These are phyloP conservation scores for Ajuga chamaepitys DNA, from an alignment of 257 asterid genomes.

Conservation along the genomic window DNA sequence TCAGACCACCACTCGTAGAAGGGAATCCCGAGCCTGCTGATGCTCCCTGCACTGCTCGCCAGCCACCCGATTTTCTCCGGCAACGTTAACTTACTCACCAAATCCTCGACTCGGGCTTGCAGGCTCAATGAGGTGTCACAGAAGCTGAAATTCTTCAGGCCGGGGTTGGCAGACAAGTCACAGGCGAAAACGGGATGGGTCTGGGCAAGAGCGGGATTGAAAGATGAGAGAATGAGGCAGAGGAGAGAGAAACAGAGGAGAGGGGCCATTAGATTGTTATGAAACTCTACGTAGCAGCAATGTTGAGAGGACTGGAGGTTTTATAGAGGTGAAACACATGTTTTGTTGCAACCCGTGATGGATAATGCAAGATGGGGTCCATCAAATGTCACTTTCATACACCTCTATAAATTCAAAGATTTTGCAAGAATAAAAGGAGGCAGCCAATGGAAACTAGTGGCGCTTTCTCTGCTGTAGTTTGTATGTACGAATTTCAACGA, in stretches of 20 bases:
- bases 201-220: slow-evolving; percentile 18
- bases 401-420: background rate
- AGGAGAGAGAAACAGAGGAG: slow-evolving; percentile 21
- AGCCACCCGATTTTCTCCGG: slow-evolving; percentile 51
- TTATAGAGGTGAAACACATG: slow-evolving; percentile 6
- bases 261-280: slow-evolving; percentile 40
- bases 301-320: background rate
- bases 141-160: slow-evolving; percentile 27
- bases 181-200: slow-evolving; percentile 39
- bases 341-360: slow-evolving; percentile 50
- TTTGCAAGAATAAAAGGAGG: background rate
- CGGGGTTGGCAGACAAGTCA: slow-evolving; percentile 31
- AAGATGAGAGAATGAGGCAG: background rate
- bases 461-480: no score
- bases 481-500: background rate
- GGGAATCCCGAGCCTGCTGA: slow-evolving; percentile 66
- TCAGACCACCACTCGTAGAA: slow-evolving; percentile 87
- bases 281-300: slow-evolving; percentile 13
- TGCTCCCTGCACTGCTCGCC: slow-evolving; percentile 34
- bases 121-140: slow-evolving; percentile 40
- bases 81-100: slow-evolving; percentile 42
- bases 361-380: slow-evolving; percentile 18
- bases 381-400: slow-evolving; percentile 9
- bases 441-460: slow-evolving; percentile 26
- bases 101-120: slow-evolving; percentile 30